A percentile compares a stretch with the other conserved stretches of the same genome.
These are phyloP conservation scores for Trichoderma atroviride DNA, from an alignment of 2,329 filamentous ascomycete genomes.

Conservation along the genomic window DNA sequence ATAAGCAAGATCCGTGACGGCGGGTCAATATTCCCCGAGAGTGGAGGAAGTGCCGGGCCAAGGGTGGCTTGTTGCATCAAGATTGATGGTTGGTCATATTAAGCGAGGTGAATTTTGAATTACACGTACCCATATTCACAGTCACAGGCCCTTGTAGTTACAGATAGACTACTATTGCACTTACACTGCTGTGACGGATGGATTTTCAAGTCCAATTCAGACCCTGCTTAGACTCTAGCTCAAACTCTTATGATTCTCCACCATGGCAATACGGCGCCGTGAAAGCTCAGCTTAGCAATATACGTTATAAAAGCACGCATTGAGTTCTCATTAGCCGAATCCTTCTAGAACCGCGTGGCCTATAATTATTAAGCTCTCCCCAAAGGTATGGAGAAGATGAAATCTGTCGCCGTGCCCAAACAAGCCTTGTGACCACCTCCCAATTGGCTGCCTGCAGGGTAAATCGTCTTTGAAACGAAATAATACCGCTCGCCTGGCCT, in stretches of 20 bases:
- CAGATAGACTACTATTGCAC: neutral
- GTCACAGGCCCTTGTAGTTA: neutral
- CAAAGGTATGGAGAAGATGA: neutral
- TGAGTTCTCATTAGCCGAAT: neutral
- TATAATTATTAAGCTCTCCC: neutral
- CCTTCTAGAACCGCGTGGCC: neutral
- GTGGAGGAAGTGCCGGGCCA: constrained; percentile 2
- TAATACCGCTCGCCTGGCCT: neutral
- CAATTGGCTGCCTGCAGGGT: neutral
- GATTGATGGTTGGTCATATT: neutral
- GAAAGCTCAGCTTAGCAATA: neutral
- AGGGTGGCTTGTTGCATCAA: neutral
- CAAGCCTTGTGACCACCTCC: neutral
- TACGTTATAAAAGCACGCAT: neutral
- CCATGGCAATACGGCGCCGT: neutral
- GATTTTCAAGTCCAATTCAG: neutral
- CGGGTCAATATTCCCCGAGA: neutral
- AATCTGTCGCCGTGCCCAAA: neutral
- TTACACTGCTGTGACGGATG: neutral
- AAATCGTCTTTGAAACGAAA: neutral
- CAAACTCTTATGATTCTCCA: neutral
- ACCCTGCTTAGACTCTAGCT: neutral
- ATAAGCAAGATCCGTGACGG: neutral
- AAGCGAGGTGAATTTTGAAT: no score
- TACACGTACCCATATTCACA: neutral